Percentiles rank a stretch among this genome's conserved stretches.
These are phyloP conservation scores for Euphorbia tirucalli DNA, from an alignment of 345 rosid genomes.

Conservation along the genomic window DNA sequence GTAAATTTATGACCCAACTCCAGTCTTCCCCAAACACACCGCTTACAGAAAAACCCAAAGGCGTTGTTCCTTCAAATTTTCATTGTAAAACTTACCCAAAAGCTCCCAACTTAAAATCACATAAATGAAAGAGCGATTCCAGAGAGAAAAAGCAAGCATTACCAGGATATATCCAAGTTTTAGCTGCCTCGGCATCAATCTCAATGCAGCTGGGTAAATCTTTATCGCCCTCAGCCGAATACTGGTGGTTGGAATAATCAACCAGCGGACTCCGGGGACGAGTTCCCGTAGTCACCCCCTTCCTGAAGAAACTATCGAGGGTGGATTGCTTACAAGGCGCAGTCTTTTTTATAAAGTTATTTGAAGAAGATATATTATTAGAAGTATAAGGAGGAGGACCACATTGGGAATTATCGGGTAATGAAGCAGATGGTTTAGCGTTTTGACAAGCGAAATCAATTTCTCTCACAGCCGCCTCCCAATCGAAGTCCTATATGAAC, in stretches of 20 bases:
- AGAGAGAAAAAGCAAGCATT: background rate
- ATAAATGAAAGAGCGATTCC: background rate
- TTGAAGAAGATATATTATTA: background rate
- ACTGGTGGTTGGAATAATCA: conserved; percentile 16
- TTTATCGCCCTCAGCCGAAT: conserved; percentile 14
- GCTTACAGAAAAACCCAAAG: background rate
- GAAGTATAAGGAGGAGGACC: conserved; percentile 7
- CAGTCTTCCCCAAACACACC: background rate
- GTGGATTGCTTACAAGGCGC: conserved; percentile 56
- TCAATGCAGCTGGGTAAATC: conserved; percentile 32
- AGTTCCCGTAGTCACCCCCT: conserved; percentile 13
- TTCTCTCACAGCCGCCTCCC: conserved; percentile 92
- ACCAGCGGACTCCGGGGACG: conserved; percentile 11
- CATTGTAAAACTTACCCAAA: background rate
- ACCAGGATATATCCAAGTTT: conserved; percentile 95
- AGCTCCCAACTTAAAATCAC: background rate
- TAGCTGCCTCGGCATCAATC: conserved; percentile 72
- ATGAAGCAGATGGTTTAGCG: conserved; percentile 33
- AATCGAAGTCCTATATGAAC: conserved; percentile 58
- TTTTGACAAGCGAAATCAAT: conserved; percentile 66
- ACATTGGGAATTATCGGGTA: conserved; percentile 22
- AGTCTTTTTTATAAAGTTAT: conserved; percentile 19
- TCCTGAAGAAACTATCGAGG: conserved; percentile 60
- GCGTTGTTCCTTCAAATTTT: background rate
- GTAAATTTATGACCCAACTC: background rate